Base-by-base conservation (phyloP, 1,284 basidiomycete species). In the Fereydounia khargensis region DNA sequence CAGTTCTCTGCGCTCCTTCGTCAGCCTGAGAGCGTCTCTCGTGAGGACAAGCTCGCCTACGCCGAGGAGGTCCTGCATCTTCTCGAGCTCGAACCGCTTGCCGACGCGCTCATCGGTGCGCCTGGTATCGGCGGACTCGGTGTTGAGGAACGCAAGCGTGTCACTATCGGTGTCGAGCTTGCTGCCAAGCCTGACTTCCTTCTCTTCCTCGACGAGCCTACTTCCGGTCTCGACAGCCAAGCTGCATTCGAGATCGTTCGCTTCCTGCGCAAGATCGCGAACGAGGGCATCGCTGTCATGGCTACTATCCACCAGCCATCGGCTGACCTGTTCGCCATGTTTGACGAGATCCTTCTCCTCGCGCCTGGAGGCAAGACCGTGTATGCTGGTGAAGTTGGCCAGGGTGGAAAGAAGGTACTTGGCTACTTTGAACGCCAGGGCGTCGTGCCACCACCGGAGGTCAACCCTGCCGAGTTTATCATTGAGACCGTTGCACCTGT, bases 211-310 rank as follows among this genome's bases (percentile, higher is more conserved):
- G 72, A 64, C 57, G 68, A 70, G 47, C 77, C 59, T 33, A 89
- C 86, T 0, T 88, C 87, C 10, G 89, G 91, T 34, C 79, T 94
- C 21, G 90, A 92, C 73, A 89, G 88, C 2, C 89, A 91, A 72
- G 86, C 85, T 38, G 89, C 91, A 0, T 91, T 87, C 86, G 86
- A 86, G 13, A 89, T 94, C 64, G 81, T 89, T 39, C 80, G 82
- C 2, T 86, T 92, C 70, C 79, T 92, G 39, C 82, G 86, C 21
- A 83, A 85, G 52, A 81, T 92, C n/a, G 86, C 90, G 9, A 82
- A 87, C 54, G 85, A 84, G 50, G 91, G 91, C 3, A 89, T 91
- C 76, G 88, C 89, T 16, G 68, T 70, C 20, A 50, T 70, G 5
- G 68, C 65, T 58, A 69, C 77, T 1, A 77, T 79, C 60, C 91